Conservation (phyloP, 192 early-diverging fungal species). For the Linderina pennispora region DNA sequence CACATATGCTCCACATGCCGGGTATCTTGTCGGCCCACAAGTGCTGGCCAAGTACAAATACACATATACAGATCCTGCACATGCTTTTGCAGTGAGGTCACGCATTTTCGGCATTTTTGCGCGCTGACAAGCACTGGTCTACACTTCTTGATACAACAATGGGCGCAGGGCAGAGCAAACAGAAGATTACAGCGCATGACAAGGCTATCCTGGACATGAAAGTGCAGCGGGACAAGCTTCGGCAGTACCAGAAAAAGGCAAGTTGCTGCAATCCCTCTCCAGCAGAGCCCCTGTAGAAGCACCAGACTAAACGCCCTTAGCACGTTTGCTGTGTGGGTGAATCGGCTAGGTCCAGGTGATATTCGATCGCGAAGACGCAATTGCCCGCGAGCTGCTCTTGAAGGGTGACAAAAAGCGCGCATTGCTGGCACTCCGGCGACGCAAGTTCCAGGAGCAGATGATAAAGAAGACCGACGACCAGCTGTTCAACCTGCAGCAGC, state of each 20-base stretch:
- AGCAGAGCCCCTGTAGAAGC: too few species aligned
- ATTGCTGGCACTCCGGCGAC: conserved; percentile 86
- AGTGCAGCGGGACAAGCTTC: conserved; percentile 90
- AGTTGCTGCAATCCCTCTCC: too few species aligned
- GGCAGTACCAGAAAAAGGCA: conserved; percentile 87
- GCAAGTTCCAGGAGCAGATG: conserved; percentile 92
- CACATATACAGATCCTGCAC: too few species aligned
- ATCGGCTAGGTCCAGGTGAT: conserved; percentile 78
- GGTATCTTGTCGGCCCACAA: too few species aligned
- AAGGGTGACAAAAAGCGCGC: conserved; percentile 77
- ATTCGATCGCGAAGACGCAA: conserved; percentile 68
- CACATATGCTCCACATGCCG: too few species aligned
- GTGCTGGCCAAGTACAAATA: conserved; percentile 18
- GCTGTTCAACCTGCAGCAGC: conserved; percentile 82
- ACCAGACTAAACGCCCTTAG: too few species aligned
- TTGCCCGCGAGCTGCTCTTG: conserved; percentile 71
- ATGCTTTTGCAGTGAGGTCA: too few species aligned
- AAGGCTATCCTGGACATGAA: conserved; percentile 93
- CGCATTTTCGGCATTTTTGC: too few species aligned
- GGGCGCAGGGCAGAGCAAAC: conserved; percentile 48
- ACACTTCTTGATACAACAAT: conserved; percentile 11
- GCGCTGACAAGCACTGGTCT: too few species aligned
- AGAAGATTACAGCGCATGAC: conserved; percentile 81
- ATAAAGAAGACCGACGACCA: conserved; percentile 80
- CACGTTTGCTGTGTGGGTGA: too few species aligned